A percentile compares a stretch with the other conserved stretches of the same genome.
Evolutionary conservation across 108 stramenopile species (phyloP).

Genomic region (Nitzschia putrida): DNA sequence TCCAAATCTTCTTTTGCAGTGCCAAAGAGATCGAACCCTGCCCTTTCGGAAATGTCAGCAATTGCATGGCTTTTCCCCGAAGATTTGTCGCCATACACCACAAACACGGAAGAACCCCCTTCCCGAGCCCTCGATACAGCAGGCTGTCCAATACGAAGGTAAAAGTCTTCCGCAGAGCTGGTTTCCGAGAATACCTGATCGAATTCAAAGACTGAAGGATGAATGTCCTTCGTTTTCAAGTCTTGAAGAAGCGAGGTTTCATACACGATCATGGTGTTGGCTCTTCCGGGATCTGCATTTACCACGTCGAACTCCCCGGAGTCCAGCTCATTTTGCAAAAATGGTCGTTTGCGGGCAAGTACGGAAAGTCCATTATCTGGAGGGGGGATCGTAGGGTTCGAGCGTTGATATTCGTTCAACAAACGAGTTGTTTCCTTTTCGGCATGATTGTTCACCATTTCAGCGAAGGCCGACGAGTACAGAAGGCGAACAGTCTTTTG

Average conservation of each 20-base stretch:
- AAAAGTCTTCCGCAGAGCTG: constrained; percentile 21
- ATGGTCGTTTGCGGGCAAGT: constrained; percentile 24
- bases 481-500: constrained; percentile 19
- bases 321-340: constrained; percentile 17
- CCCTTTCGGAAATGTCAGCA: constrained; percentile 22
- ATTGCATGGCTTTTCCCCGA: constrained; percentile 25
- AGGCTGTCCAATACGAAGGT: constrained; percentile 9
- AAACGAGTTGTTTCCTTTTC: neutral
- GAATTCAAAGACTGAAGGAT: constrained; percentile 15
- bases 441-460: constrained; percentile 13
- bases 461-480: constrained; percentile 14
- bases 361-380: constrained; percentile 5
- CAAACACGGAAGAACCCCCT: constrained; percentile 21
- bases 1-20: neutral
- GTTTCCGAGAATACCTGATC: constrained; percentile 28
- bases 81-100: constrained; percentile 15
- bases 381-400: neutral
- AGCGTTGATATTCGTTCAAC: neutral
- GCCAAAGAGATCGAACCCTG: constrained; percentile 26
- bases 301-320: constrained; percentile 28
- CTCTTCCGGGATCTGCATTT: constrained; percentile 7
- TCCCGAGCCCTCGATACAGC: constrained; percentile 17
- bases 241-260: constrained; percentile 21
- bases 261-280: constrained; percentile 25
- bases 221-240: constrained; percentile 17